Evolutionary conservation across 1,284 basidiomycete genomes (phyloP), one percentile per base, ranked within the genome.

Genomic region (Malassezia dermatis): DNA sequence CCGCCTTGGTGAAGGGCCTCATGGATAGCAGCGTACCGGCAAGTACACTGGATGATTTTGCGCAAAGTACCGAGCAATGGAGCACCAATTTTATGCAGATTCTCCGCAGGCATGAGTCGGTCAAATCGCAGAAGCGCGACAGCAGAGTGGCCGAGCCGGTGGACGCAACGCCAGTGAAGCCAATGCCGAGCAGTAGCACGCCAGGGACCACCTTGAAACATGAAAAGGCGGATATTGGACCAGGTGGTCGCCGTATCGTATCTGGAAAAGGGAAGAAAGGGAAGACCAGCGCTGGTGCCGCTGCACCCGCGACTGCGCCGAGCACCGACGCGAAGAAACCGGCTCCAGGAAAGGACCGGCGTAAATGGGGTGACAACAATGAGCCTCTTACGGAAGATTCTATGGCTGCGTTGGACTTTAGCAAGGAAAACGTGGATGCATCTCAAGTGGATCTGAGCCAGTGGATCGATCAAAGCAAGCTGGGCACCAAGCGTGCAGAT

Each of bases 341-440:
- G 73, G 76, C 75, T 35, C 84, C 80, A 62, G 73, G 82, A 5
- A 96, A 96, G 76, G 75, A 80, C 19, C 86, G 86, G 76, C 84
- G 93, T 40, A 94, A 89, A 76, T 98, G 93, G 93, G 89, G 85
- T 17, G 83, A 89, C 43, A 66, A 67, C 59, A 81, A 28, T 27
- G 27, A 34, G 23, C 37, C 49, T 5, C 19, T 84, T 8, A 84
- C 82, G 2, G 85, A 88, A 60, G 79, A 81, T 19, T 89, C 94
- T 62, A 91, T 94, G 84, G 86, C 84, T 0, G 83, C 84, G 32
- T 80, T 96, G 42, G 90, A 98, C 75, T 96, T 86, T 56, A 79
- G 78, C 6, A 67, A 77, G 81, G 86, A 75, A 59, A 76, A 31
- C 80, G 85, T 66, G 80, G 81, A 60, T 52, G 69, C 76, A 1